Percentiles rank a stretch among this genome's conserved stretches.
Evolutionary conservation across 768 basidiomycete genomes (phyloP).

Genomic region (Stropharia rugosoannulata): DNA sequence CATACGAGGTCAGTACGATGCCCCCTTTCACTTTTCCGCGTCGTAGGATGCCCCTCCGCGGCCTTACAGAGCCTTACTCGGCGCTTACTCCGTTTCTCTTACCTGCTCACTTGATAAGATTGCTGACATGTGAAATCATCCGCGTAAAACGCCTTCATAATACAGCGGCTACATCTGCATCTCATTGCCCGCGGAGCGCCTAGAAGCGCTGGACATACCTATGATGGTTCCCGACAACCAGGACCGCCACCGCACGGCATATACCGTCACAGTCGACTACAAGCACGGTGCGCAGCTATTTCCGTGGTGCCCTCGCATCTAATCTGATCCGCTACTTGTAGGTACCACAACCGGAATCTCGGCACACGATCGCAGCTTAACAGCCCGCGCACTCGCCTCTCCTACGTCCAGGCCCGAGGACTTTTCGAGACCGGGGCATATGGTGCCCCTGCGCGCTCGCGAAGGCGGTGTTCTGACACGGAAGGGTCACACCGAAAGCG

Average conservation of each 20-base stretch:
- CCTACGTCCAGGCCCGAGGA: slow-evolving; percentile 54
- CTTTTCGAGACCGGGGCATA: slow-evolving; percentile 91
- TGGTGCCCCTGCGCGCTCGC: slow-evolving; percentile 89
- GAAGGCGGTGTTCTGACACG: slow-evolving; percentile 84
- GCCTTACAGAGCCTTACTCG: slow-evolving; percentile 15
- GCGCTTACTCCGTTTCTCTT: slow-evolving; percentile 1
- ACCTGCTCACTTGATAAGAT: slow-evolving; percentile 2
- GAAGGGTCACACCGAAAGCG: slow-evolving; percentile 92
- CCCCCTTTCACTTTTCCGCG: not conserved
- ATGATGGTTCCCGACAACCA: slow-evolving; percentile 95
- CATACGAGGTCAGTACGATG: slow-evolving; percentile 74
- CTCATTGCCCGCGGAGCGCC: slow-evolving; percentile 71
- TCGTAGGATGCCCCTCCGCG: slow-evolving; percentile 4
- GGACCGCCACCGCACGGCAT: slow-evolving; percentile 91
- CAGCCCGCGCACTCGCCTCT: slow-evolving; percentile 79
- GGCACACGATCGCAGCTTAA: slow-evolving; percentile 90
- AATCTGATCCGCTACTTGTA: slow-evolving; percentile 25
- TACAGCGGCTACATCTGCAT: slow-evolving; percentile 92
- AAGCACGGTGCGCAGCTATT: slow-evolving; percentile 61
- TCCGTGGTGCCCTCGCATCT: slow-evolving; percentile 5
- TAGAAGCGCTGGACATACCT: slow-evolving; percentile 78
- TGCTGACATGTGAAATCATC: slow-evolving; percentile 24
- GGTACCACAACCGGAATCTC: slow-evolving; percentile 97
- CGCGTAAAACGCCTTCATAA: slow-evolving; percentile 2
- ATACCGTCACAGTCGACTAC: slow-evolving; percentile 95